Base-by-base conservation (phyloP, 306 rosid species). In the Sicyos edulis region DNA sequence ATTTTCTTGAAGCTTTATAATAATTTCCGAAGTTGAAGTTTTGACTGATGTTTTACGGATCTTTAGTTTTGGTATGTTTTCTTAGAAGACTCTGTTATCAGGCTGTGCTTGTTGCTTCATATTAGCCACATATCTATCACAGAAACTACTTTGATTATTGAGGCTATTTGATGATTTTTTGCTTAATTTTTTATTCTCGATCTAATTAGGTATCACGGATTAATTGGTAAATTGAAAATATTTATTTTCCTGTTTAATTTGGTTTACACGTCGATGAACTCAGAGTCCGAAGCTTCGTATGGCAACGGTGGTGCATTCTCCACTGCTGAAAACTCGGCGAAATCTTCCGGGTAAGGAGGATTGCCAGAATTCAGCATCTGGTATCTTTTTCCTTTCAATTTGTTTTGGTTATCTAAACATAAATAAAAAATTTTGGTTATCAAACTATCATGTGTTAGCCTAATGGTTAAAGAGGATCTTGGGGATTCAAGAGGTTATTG, bases 321-420 rank as follows among this genome's bases (percentile, higher is more conserved):
- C 62, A 69, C 32, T 7, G 59, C 79, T 58, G 81, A 71, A 77
- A 83, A 70, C 78, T 74, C 81, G 42, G 69, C 42, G 29, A 82
- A 83, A 70, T 66, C 63, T 77, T 78, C 84, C 77, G 71, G 66
- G 88, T 89, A 81, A 87, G 89, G 64, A 72, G 62, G 66, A n/a
- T 78, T 54, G 47, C 7, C 12, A 67, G 29, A 68, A 29, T 68
- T 68, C 6, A 9, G 17, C 5, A 42, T 65, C 19, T 66, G 34
- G 71, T 66, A 66, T 42, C 53, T 8, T 62, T 37, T 62, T 37
- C 53, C 53, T 64, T 17, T 42, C 53, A 59, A 22, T 24, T 59
- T 58, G 3, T 22, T 58, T 59, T 59, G 37, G 65, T 26, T 57
- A 57, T 57, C 63, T 19, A 20, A 60, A 60, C 37, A 26, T 32